Conservation (phyloP, 495 filamentous ascomycete species). For the Zalerion maritima region DNA sequence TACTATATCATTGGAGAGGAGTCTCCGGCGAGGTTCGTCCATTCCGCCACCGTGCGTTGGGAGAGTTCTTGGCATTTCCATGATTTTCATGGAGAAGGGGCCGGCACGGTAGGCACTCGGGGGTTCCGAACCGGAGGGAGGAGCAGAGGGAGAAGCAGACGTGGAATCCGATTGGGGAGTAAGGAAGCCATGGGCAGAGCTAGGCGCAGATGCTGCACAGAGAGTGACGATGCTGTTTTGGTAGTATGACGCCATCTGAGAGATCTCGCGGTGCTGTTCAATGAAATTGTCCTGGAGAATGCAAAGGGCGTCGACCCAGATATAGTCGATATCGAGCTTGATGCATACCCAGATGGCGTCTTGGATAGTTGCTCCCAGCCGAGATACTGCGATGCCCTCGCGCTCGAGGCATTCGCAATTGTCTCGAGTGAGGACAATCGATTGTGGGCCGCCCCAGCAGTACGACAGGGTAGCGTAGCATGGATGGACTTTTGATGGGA, state of each 20-base stretch:
- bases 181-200: constrained; percentile 7
- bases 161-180: constrained; percentile 3
- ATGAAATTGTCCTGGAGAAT: constrained; percentile 15
- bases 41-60: too few species aligned
- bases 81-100: too few species aligned
- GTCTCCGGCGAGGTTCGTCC: too few species aligned
- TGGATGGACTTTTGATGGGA: not conserved
- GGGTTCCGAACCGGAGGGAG: too few species aligned
- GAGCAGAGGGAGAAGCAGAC: too few species aligned
- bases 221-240: constrained; percentile 9
- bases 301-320: constrained; percentile 18
- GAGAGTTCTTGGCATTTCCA: not conserved
- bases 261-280: constrained; percentile 12
- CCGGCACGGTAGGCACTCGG: too few species aligned
- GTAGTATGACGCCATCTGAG: constrained; percentile 13
- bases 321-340: constrained; percentile 10
- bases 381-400: constrained; percentile 2
- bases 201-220: constrained; percentile 10
- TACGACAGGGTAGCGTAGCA: constrained; percentile 10
- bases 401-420: constrained; percentile 1
- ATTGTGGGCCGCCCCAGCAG: constrained; percentile 11
- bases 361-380: constrained; percentile 6
- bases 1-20: too few species aligned
- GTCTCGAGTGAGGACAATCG: constrained; percentile 5
- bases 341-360: constrained; percentile 9